Base-by-base conservation (phyloP, 108 stramenopile species). In the Cyclotella cryptica region DNA sequence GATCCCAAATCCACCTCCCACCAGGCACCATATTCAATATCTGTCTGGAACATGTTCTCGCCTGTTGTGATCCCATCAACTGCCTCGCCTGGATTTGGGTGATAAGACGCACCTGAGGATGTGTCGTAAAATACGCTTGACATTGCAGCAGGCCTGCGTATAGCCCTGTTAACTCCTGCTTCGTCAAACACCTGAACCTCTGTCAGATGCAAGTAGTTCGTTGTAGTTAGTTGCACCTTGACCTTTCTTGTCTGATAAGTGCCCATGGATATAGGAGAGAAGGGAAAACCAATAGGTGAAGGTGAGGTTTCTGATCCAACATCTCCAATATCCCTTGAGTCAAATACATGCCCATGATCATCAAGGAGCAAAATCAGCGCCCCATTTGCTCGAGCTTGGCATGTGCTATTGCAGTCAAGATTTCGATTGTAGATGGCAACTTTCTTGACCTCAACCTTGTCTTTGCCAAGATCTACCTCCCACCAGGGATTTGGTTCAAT, bases 151-250 rank as follows among this genome's bases (percentile, higher is more conserved):
- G 64, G 64, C 44, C 45, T 65, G 44, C 45, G 44, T 6, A 65
- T 1, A 27, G 64, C 64, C 44, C 64, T 44, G 45, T 65, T 65
- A 21, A 8, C 21, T 65, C 64, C 64, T 22, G 64, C 11, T 46
- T 65, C 64, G 13, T 65, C 64, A 65, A 65, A 65, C 1, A 65
- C 64, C 45, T 65, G 64, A 19, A 65, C 43, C 44, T 65, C 64
- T 17, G 44, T 24, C 18, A 65, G 13, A 46, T 65, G 64, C 12
- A 65, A 24, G 22, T 65, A 65, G 45, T 65, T 29, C 14, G 64
- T 65, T 35, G 22, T 43, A 21, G 64, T 26, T 24, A 45, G 7
- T 65, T 65, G 64, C 11, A 65, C 22, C 45, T 65, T 65, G 1
- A 65, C 43, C 45, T 65, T 65, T 4, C 22, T 65, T 13, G 64